Evolutionary conservation across 2,329 filamentous ascomycete genomes (phyloP), one percentile per base, ranked within the genome.

Genomic region (Elsinoe necatrix): DNA sequence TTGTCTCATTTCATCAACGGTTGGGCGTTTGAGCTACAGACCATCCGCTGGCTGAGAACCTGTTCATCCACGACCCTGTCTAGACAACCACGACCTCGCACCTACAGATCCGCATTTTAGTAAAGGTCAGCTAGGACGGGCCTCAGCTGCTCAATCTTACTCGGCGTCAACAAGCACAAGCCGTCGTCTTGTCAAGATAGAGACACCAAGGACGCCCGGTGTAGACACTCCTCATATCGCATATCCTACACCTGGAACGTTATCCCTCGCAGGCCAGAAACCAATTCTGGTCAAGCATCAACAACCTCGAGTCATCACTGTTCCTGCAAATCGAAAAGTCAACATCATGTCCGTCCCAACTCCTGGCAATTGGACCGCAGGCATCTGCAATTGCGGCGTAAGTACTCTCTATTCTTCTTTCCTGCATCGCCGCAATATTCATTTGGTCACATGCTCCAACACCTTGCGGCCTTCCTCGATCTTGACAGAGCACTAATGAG

Each of bases 331-430:
- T 45, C 41, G 18, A 39, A n/a, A 11, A 18, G 18, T 16, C 31
- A 29, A 34, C 48, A 34, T 39, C 29, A 52, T 52, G 48, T n/a
- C 48, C 11, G 48, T n/a, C n/a, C 29, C 48, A 31, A 31, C 25
- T 14, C n/a, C 25, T 16, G 29, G 34, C 20, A 12, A 56, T 9
- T 56, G 31, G 25, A 23, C 54, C 12, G 54, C 37, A 21, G 54
- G 54, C 25, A 25, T 56, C 41, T 56, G 54, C 42, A 39, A 56
- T 18, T 56, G 54, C 29, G 54, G 54, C 23, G 54, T 56, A 23
- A 45, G 54, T 56, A 23, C 29, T 25, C 29, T 12, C 31, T 37
- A 5, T 34, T 7, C 18, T 25, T 18, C 20, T 14, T 18, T 25
- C 4, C 11, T 25, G 7, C 42, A 12, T 47, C 42, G 12, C 42